Evolutionary conservation across 805 yeast species (phyloP).

Genomic region (Kodamaea nitidulidarum): DNA sequence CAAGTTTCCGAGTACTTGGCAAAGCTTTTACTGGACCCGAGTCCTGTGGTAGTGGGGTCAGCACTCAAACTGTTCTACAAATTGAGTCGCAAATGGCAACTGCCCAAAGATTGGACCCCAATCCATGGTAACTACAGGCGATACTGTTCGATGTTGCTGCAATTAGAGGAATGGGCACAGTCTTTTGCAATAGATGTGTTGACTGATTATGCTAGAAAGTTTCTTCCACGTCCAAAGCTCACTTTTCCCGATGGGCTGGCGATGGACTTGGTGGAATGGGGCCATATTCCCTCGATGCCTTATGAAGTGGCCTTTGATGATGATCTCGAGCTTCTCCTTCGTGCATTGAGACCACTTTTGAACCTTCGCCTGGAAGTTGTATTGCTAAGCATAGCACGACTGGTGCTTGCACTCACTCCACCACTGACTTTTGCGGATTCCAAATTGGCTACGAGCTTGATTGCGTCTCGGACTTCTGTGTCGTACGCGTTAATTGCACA

Average conservation of each 20-base stretch:
- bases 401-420: slow-evolving; percentile 56
- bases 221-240: slow-evolving; percentile 52
- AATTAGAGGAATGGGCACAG: slow-evolving; percentile 75
- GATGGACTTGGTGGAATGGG: slow-evolving; percentile 38
- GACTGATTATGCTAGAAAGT: slow-evolving; percentile 61
- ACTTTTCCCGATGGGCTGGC: slow-evolving; percentile 25
- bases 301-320: slow-evolving; percentile 44
- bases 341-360: slow-evolving; percentile 43
- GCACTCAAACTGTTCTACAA: slow-evolving; percentile 56
- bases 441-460: slow-evolving; percentile 48
- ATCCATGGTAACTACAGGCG: slow-evolving; percentile 69
- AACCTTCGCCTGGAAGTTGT: slow-evolving; percentile 57
- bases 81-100: slow-evolving; percentile 38
- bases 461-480: slow-evolving; percentile 36
- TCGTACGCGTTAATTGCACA: slow-evolving; percentile 41
- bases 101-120: slow-evolving; percentile 41
- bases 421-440: slow-evolving; percentile 46
- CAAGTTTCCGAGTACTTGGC: slow-evolving; percentile 51
- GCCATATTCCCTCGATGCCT: slow-evolving; percentile 20
- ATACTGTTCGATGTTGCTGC: slow-evolving; percentile 43
- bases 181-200: slow-evolving; percentile 54
- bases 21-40: slow-evolving; percentile 59
- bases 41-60: slow-evolving; percentile 63
- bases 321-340: slow-evolving; percentile 56
- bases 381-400: slow-evolving; percentile 54